Percentiles rank a stretch among this genome's conserved stretches.
Conservation (phyloP, 2,329 filamentous ascomycete species). For the Laburnicola sp. region DNA sequence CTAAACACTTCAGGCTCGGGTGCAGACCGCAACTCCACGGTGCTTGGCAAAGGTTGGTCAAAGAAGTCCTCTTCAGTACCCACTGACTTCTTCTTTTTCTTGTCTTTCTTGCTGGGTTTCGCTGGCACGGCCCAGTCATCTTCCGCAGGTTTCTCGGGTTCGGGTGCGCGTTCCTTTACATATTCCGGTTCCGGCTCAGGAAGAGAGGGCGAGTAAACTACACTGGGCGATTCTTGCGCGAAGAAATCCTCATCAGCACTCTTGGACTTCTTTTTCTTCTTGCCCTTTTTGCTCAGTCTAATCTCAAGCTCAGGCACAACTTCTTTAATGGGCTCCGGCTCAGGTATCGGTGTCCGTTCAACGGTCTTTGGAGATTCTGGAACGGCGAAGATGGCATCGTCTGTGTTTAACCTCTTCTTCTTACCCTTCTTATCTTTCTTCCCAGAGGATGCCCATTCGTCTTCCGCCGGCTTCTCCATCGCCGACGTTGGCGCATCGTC, state of each 20-base stretch:
- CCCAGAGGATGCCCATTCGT: constrained; percentile 17
- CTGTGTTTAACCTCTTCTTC: constrained; percentile 9
- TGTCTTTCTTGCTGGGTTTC: constrained; percentile 14
- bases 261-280: constrained; percentile 13
- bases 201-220: not conserved
- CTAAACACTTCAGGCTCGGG: constrained; percentile 4
- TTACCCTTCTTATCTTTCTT: constrained; percentile 33
- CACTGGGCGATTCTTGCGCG: not conserved
- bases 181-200: constrained; percentile 1
- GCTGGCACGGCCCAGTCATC: constrained; percentile 12
- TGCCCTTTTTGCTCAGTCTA: constrained; percentile 6
- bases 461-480: constrained; percentile 34
- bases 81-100: constrained; percentile 29
- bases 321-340: not conserved
- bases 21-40: constrained; percentile 11
- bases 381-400: not conserved
- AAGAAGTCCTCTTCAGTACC: constrained; percentile 28
- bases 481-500: constrained; percentile 41
- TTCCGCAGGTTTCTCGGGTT: not conserved
- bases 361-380: not conserved
- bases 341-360: not conserved
- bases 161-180: not conserved
- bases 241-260: not conserved
- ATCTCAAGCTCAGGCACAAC: not conserved
- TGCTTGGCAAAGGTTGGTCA: constrained; percentile 20